Conservation (phyloP, 129 eudicot species). For the Pittosporum tobira region DNA sequence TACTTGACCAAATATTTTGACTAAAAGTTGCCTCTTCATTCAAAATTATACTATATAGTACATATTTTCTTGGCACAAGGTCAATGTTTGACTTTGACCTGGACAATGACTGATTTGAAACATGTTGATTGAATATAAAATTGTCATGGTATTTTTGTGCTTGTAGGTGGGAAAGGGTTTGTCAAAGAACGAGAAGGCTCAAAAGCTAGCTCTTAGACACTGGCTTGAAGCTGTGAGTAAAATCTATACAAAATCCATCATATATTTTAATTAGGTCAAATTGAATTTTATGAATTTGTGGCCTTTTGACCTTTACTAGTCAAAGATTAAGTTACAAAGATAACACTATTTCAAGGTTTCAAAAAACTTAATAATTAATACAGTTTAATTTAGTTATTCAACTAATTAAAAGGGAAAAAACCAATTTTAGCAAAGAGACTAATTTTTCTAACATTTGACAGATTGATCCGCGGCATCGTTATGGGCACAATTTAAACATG, state of each 20-base stretch:
- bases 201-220: slow-evolving; percentile 62
- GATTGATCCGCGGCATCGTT: slow-evolving; percentile 86
- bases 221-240: slow-evolving; percentile 96
- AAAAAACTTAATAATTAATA: background rate
- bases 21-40: background rate
- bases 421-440: too few species aligned
- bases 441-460: slow-evolving; percentile 9
- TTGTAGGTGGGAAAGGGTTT: slow-evolving; percentile 83
- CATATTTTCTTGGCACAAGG: background rate
- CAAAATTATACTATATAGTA: too few species aligned
- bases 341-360: background rate
- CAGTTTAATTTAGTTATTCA: background rate
- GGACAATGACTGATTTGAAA: background rate
- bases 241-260: background rate
- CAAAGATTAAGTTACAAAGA: background rate
- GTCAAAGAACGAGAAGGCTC: slow-evolving; percentile 66
- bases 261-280: background rate
- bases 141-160: background rate
- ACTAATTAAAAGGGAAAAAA: background rate
- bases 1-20: background rate
- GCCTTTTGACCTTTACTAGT: background rate
- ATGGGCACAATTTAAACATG: slow-evolving; percentile 65
- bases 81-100: slow-evolving; percentile 8
- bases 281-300: background rate
- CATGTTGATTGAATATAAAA: background rate